Base-by-base conservation (phyloP, 2,329 filamentous ascomycete genomes). In the Scolecobasidium constrictum region DNA sequence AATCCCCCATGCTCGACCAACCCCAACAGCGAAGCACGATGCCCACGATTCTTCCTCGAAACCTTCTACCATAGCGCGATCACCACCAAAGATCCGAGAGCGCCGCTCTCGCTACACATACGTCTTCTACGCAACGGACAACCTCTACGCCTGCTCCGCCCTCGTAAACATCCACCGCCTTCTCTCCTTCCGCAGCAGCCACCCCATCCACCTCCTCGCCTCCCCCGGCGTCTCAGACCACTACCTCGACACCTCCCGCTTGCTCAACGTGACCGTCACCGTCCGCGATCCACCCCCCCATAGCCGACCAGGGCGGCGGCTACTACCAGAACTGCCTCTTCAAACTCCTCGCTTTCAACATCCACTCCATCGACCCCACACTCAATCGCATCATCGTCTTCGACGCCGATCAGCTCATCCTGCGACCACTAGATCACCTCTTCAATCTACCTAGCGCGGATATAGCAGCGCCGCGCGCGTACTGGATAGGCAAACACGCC, bases 361-460 rank as follows among this genome's bases (percentile, higher is more conserved):
- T 57, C 45, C 54, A 57, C 31, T 35, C 47, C 5, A 43, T 54
- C n/a, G 49, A 51, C 17, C 42, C 47, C 1, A 42, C 39, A 2
- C 40, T 58, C 12, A 45, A 45, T 17, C 47, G 51, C 1, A 48
- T 58, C 15, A 44, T 58, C 17, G 42, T 48, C 12, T 46, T 56
- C 36, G 54, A 56, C 42, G 47, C 53, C 4, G 55, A 57, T 38
- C 55, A 56, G 44, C 46, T 56, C 16, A 48, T 58, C 37, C 44
- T 57, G 37, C 44, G 49, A 21, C 51, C 52, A 28, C 49, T 57
- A 11, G 55, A 58, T 39, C 42, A 48, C 26, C 45, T 56, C n/a
- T 57, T 58, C 47, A 48, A 48, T n/a, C 46, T 54, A 5, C 50
- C 53, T 1, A 31, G 38, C 7, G 45, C 49, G 6, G 51, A 55